A percentile compares a stretch with the other conserved stretches of the same genome.
Conservation (phyloP, 352 stramenopile species). For the Phytophthora syringae region DNA sequence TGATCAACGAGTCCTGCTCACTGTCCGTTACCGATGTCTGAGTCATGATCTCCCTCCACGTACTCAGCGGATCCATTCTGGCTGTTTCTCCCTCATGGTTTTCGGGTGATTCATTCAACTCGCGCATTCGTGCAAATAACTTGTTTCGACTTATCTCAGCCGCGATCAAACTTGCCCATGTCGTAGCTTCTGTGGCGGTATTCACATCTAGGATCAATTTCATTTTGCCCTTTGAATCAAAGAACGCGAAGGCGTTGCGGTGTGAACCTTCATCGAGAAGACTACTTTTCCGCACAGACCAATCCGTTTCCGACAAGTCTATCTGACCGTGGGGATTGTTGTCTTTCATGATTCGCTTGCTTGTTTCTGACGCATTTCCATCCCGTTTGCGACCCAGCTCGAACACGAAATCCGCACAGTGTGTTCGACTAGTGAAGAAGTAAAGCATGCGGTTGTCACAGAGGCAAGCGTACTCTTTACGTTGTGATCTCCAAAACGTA, state of each 20-base stretch:
- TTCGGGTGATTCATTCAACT: slow-evolving; percentile 13
- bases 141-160: slow-evolving; percentile 47
- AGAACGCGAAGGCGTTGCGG: slow-evolving; percentile 73
- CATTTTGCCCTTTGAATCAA: slow-evolving; percentile 55
- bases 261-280: slow-evolving; percentile 32
- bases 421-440: slow-evolving; percentile 57
- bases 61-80: slow-evolving; percentile 3
- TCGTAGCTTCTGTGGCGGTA: slow-evolving; percentile 39
- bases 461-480: slow-evolving; percentile 63
- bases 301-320: slow-evolving; percentile 50
- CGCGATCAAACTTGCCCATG: slow-evolving; percentile 56
- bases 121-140: slow-evolving; percentile 32
- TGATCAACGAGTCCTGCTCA: slow-evolving; percentile 23
- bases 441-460: slow-evolving; percentile 63
- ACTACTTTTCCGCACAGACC: slow-evolving; percentile 52
- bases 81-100: neutral
- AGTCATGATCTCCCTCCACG: slow-evolving; percentile 25
- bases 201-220: slow-evolving; percentile 61
- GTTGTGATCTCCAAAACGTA: slow-evolving; percentile 68
- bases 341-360: slow-evolving; percentile 53
- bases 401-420: slow-evolving; percentile 67
- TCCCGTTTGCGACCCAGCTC: slow-evolving; percentile 43
- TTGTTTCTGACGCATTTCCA: slow-evolving; percentile 27
- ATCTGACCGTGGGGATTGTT: slow-evolving; percentile 50
- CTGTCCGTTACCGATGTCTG: slow-evolving; percentile 4